These are phyloP conservation scores for Nitzschia putrida DNA, from an alignment of 108 stramenopile species.

Conservation along the genomic window DNA sequence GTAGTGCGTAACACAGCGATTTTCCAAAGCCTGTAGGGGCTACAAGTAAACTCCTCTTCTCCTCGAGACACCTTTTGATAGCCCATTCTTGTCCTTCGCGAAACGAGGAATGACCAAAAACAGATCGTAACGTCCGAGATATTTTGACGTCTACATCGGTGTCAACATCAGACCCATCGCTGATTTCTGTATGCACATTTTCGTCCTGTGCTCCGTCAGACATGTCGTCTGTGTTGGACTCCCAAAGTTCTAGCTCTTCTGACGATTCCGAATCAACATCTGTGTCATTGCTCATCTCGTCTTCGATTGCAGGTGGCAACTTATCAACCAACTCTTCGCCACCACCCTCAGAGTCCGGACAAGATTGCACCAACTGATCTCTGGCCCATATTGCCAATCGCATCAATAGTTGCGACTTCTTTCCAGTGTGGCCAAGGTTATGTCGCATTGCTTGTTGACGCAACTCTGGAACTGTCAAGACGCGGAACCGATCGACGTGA, in stretches of 20 bases:
- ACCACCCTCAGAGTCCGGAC: slow-evolving; percentile 4
- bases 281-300: slow-evolving; percentile 31
- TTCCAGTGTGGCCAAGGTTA: slow-evolving; percentile 57
- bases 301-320: not conserved
- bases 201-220: slow-evolving; percentile 22
- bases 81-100: slow-evolving; percentile 93
- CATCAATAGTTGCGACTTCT: slow-evolving; percentile 74
- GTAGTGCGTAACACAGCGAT: slow-evolving; percentile 94
- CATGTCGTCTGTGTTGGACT: slow-evolving; percentile 4
- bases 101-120: slow-evolving; percentile 77
- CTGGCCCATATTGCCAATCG: slow-evolving; percentile 78
- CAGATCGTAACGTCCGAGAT: slow-evolving; percentile 37
- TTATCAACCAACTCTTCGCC: not conserved
- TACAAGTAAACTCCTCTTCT: slow-evolving; percentile 82
- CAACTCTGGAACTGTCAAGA: slow-evolving; percentile 80
- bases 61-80: slow-evolving; percentile 68
- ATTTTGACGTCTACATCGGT: slow-evolving; percentile 10
- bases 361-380: slow-evolving; percentile 65
- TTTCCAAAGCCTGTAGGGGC: slow-evolving; percentile 99
- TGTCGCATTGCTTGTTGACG: slow-evolving; percentile 60
- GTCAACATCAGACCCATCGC: not conserved
- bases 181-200: not conserved
- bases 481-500: slow-evolving; percentile 54
- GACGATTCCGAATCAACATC: slow-evolving; percentile 42
- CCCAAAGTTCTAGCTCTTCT: slow-evolving; percentile 52